Conservation (phyloP, 164 flowering plant genomes). For the grape (Vitis vinifera) region DNA sequence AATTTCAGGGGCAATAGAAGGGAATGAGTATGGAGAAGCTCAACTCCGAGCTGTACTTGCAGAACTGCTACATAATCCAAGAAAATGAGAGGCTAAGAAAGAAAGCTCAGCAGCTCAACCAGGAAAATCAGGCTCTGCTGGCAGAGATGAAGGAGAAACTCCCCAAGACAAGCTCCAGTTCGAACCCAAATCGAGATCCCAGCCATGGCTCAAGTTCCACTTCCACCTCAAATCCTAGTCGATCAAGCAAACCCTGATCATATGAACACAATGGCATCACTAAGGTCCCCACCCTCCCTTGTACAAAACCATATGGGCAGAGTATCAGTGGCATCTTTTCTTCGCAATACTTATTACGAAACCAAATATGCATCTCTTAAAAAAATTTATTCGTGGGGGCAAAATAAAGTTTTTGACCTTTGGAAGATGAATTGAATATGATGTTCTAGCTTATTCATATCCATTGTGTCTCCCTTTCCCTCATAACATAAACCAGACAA, state of each 20-base stretch:
- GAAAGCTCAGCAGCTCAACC: constrained; percentile 53
- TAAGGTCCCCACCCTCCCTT: neutral
- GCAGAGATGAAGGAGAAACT: constrained; percentile 34
- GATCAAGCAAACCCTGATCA: constrained; percentile 4
- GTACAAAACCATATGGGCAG: neutral
- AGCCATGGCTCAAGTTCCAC: constrained; percentile 1
- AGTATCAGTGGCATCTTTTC: neutral
- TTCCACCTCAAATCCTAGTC: neutral
- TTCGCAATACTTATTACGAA: no score
- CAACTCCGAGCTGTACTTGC: constrained; percentile 52
- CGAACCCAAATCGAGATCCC: neutral
- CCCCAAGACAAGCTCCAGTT: constrained; percentile 2
- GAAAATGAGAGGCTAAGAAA: constrained; percentile 63
- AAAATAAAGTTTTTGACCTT: neutral
- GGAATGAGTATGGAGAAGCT: constrained; percentile 43
- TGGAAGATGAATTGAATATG: neutral
- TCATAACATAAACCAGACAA: neutral
- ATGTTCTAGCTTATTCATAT: no score
- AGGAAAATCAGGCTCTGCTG: constrained; percentile 58
- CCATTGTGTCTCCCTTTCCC: neutral
- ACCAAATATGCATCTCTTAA: neutral
- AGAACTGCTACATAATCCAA: constrained; percentile 53
- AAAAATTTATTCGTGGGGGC: neutral
- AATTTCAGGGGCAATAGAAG: constrained; percentile 5
- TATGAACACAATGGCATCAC: neutral